These are phyloP conservation scores for Guillardia theta DNA, from an alignment of 78 protist genomes.

Conservation along the genomic window DNA sequence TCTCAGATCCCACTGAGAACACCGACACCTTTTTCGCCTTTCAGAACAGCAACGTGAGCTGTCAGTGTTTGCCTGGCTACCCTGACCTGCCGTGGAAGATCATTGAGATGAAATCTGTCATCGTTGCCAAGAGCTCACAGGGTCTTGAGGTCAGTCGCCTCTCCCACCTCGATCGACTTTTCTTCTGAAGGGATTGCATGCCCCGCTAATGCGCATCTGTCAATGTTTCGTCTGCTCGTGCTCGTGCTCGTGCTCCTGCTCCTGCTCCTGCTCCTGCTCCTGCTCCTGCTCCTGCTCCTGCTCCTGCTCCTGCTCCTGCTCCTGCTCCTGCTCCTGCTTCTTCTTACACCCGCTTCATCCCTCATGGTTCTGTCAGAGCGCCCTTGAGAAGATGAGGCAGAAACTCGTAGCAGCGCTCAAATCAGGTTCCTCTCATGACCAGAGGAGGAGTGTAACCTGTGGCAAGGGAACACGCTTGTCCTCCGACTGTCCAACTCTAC, in stretches of 20 bases:
- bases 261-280: background rate
- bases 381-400: too few relatives aligned
- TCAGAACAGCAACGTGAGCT: background rate
- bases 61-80: background rate
- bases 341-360: too few relatives aligned
- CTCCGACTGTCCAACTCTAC: background rate
- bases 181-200: too few relatives aligned
- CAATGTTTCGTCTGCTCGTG: background rate
- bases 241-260: background rate
- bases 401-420: too few relatives aligned
- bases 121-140: background rate
- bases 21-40: constrained; percentile 6
- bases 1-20: background rate
- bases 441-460: background rate
- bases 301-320: background rate
- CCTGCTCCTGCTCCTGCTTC: background rate
- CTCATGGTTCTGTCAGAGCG: too few relatives aligned
- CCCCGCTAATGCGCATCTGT: background rate
- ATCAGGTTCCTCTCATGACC: too few relatives aligned
- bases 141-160: background rate
- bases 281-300: background rate
- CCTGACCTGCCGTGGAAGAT: background rate
- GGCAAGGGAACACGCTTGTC: background rate
- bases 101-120: background rate
- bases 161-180: background rate